Base-by-base conservation (phyloP, 768 basidiomycete species). In the Mycena haematopus region DNA sequence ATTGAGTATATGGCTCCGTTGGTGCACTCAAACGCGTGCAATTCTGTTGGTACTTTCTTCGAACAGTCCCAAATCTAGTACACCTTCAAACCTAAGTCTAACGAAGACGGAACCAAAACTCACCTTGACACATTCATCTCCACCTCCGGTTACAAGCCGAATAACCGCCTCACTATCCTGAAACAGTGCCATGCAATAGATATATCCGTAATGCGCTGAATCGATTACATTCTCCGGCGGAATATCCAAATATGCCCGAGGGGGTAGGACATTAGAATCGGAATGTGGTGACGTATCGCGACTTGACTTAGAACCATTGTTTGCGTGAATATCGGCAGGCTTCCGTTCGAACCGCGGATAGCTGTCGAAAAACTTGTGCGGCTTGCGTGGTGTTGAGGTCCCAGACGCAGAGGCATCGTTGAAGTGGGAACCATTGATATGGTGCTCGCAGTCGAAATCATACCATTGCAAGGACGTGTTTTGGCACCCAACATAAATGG, bases 401-500 rank as follows among this genome's bases (percentile, higher is more conserved):
- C 78, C 79, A 17, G 80, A 78, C 1, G 65, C 58, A 8, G 67
- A 49, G 24, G 51, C 31, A 24, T 69, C 68, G 45, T 64, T 62
- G 29, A 61, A 62, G 9, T 47, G 52, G 33, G 42, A 73, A 69
- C 9, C n/a, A n/a, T n/a, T n/a, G n/a, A n/a, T n/a, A n/a, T n/a
- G n/a, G n/a, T n/a, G 60, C 55, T 15, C 60, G 57, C 10, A 69
- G 40, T 56, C 44, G 72, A 95, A 92, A 68, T 84, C 78, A 72
- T 89, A 86, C 93, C 93, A 97, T 70, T 97, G 93, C 29, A 97
- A 80, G 14, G 93, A 95, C 2, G 95, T 95, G 72, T 95, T 93
- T 75, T 97, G 93, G 71, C 93, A 95, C 24, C 95, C 95, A 36
- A 96, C 80, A 72, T 90, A 96, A 31, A 96, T 77, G 0, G 89